Percentiles rank a stretch among this genome's conserved stretches.
Conservation (phyloP, 441 rosid species). For the Codiaeum variegatum region DNA sequence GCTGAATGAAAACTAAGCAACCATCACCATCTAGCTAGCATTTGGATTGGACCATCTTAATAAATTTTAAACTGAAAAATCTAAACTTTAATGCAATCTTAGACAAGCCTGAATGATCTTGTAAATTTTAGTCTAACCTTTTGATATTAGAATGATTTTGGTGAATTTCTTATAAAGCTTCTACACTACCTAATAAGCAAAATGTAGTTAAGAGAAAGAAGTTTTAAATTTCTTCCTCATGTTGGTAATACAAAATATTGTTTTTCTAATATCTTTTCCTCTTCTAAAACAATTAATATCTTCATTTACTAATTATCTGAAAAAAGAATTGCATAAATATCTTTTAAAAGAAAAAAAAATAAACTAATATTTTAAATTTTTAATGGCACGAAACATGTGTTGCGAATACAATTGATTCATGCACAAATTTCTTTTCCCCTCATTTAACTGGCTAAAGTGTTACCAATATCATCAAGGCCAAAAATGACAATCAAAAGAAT, state of each 20-base stretch:
- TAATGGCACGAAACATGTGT: too few relatives aligned
- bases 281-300: not conserved
- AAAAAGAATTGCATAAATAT: not conserved
- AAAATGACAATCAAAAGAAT: not conserved
- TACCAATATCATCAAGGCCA: not conserved
- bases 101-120: not conserved
- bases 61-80: not conserved
- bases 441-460: not conserved
- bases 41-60: not conserved
- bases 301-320: not conserved
- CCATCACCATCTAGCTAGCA: not conserved
- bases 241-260: not conserved
- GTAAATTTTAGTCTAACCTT: not conserved
- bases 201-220: too few relatives aligned
- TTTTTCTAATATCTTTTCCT: not conserved
- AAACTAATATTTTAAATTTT: not conserved
- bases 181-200: not conserved
- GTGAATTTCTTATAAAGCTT: not conserved
- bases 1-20: not conserved
- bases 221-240: not conserved
- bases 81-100: not conserved
- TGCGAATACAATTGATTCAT: not conserved
- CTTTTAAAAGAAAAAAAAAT: not conserved
- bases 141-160: not conserved
- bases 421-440: not conserved